Conservation (phyloP, 2,329 filamentous ascomycete species). For the Delphinella strobiligena region DNA sequence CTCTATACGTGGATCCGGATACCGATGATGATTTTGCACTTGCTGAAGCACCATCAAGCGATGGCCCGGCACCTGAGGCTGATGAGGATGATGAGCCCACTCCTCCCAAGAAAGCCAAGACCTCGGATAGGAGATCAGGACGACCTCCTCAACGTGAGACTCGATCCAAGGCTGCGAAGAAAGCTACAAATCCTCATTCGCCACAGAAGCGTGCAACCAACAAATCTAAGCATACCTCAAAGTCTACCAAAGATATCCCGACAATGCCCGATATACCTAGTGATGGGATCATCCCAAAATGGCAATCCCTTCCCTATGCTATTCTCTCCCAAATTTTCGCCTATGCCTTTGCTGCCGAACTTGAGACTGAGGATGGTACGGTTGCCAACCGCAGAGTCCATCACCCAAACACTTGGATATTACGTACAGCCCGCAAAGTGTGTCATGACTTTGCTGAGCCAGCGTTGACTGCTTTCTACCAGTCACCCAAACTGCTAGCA, state of each 20-base stretch:
- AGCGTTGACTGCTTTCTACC: constrained; percentile 25
- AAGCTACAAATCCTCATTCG: constrained; percentile 2
- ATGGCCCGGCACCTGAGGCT: not conserved
- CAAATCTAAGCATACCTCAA: too few species aligned
- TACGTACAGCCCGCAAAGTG: constrained; percentile 18
- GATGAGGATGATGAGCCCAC: not conserved
- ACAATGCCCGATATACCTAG: constrained; percentile 14
- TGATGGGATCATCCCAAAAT: constrained; percentile 21
- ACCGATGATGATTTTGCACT: constrained; percentile 22
- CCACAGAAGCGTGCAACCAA: too few species aligned
- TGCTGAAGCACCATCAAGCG: not conserved
- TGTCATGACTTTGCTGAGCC: constrained; percentile 23
- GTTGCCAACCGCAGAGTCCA: constrained; percentile 4
- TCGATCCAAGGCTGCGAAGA: constrained; percentile 3
- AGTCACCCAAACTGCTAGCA: constrained; percentile 18
- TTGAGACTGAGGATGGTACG: constrained; percentile 4
- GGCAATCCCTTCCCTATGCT: constrained; percentile 21
- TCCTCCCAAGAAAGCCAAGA: constrained; percentile 3
- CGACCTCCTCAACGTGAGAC: constrained; percentile 7
- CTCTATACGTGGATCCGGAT: constrained; percentile 22
- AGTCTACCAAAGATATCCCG: constrained; percentile 11
- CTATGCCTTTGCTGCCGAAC: constrained; percentile 15
- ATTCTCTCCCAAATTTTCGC: constrained; percentile 23
- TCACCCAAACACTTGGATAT: constrained; percentile 17
- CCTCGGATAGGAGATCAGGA: constrained; percentile 1